A percentile compares a stretch with the other conserved stretches of the same genome.
These are phyloP conservation scores for Ramaria sp. DNA, from an alignment of 768 basidiomycete species.

Conservation along the genomic window DNA sequence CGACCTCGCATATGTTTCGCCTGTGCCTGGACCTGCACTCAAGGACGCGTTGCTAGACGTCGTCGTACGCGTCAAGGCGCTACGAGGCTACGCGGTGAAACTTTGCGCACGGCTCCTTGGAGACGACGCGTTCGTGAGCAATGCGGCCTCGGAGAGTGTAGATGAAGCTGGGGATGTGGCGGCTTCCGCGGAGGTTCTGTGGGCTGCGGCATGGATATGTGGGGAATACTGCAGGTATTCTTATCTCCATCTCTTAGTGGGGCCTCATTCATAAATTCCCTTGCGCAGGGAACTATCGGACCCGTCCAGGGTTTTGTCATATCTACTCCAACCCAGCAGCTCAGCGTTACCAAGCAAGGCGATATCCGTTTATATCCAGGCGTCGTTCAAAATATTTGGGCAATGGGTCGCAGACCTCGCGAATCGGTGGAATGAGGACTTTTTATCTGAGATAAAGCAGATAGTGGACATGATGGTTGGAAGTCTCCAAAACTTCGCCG, in stretches of 20 bases:
- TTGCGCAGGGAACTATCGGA: constrained; percentile 59
- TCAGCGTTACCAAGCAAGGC: constrained; percentile 50
- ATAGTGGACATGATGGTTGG: constrained; percentile 51
- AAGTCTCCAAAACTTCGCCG: constrained; percentile 47
- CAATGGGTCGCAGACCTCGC: constrained; percentile 72
- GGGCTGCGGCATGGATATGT: constrained; percentile 95
- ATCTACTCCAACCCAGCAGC: constrained; percentile 53
- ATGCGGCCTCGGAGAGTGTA: constrained; percentile 50
- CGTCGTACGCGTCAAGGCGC: constrained; percentile 66
- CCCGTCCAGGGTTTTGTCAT: constrained; percentile 60
- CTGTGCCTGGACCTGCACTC: constrained; percentile 63
- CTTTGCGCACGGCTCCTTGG: constrained; percentile 72
- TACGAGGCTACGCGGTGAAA: constrained; percentile 69
- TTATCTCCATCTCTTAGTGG: not conserved
- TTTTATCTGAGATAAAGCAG: constrained; percentile 50
- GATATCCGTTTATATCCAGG: constrained; percentile 72
- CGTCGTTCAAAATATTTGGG: constrained; percentile 80
- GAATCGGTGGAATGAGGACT: constrained; percentile 64
- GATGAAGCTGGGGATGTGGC: constrained; percentile 7
- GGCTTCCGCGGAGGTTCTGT: constrained; percentile 68
- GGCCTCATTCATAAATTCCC: not conserved
- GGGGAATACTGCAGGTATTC: constrained; percentile 82
- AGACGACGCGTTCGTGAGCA: constrained; percentile 64
- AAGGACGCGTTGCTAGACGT: constrained; percentile 82
- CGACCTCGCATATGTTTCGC: constrained; percentile 81